Base-by-base conservation (phyloP, 2,329 filamentous ascomycete genomes). In the Paraphaeosphaeria minitans region DNA sequence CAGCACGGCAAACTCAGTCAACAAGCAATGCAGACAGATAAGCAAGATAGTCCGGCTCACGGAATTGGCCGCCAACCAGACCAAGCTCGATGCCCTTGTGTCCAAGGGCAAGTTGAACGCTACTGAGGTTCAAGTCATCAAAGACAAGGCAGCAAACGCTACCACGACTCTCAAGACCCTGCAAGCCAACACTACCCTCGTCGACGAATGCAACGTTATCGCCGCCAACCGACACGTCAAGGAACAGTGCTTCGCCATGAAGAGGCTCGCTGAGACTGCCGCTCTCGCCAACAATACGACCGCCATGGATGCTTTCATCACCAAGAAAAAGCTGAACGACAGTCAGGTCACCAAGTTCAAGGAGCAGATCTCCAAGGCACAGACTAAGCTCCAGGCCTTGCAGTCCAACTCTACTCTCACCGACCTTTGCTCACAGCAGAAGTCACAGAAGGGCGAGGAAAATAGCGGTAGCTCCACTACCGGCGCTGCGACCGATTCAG, bases 381-480 rank as follows among this genome's bases (percentile, higher is more conserved):
- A 62, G 13, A 60, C 62, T 2, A 69, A 68, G 60, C 55, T 75
- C 31, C 37, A 65, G 53, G 55, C 60, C 16, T 47, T 75, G 63
- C 52, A 66, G 52, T 50, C 57, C 4, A 75, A 75, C 55, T 67
- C 66, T n/a, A 73, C 72, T 1, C 63, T 75, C 8, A 66, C 63
- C 4, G 60, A 61, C 24, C 60, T 69, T 16, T 74, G 71, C 53
- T 41, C 62, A 3, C 59, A 65, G 35, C 55, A 54, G 48, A 43
- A 65, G 49, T 52, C 65, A 21, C 57, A 66, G 45, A 68, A 67
- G 53, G 65, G 55, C n/a, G 39, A 42, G 48, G 39, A 43, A 19
- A 50, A 50, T 12, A 48, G 53, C 62, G 39, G 58, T 37, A 53
- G 29, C 27, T 14, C 19, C 21, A 43, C 19, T 5, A 42, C 45